Base-by-base conservation (phyloP, 371 early-diverging fungal species). In the Lichtheimia ramosa region DNA sequence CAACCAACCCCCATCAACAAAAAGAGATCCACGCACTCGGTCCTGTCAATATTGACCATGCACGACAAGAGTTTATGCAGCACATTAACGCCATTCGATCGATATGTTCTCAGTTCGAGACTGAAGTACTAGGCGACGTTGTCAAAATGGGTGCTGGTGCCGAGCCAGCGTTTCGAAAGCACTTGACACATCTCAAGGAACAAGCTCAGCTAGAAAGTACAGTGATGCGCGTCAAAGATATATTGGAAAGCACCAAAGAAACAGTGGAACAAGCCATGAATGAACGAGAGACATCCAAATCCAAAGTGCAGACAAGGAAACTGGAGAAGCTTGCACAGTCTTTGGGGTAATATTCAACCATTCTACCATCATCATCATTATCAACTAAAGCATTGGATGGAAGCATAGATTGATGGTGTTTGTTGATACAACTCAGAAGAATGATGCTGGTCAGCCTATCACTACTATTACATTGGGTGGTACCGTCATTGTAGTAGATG, bases 401-500 rank as follows among this genome's bases (percentile, higher is more conserved):
- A 34, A 34, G 6, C n/a, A 43, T 65, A 80, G 78, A 27, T 56
- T 84, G 54, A 76, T 79, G 27, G 71, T 81, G 5, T 85, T 79
- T 69, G 68, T 82, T 8, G 85, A 85, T 43, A 67, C 80, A 7
- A 69, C 75, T 34, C 72, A 75, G 23, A 68, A 73, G 48, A 59
- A 72, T 20, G 77, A 79, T 15, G 71, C 71, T 12, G 63, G 68
- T 0, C 48, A 67, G 8, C 73, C 77, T 25, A 70, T 75, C 10
- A 83, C 83, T 7, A 85, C 83, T 1, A 69, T 85, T 21, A 85
- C 83, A 1, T 56, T 83, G 3, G 85, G 83, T 43, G 85, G 85
- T 16, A 83, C 71, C 6, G 75, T 79, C 8, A 85, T 85, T 70
- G 85, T 85, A 25, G 66, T 85, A 48, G 85, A 85, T 70, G 85